A percentile compares a stretch with the other conserved stretches of the same genome.
Conservation (phyloP, 148 eudicot genomes). For the Polygonum maritimum region DNA sequence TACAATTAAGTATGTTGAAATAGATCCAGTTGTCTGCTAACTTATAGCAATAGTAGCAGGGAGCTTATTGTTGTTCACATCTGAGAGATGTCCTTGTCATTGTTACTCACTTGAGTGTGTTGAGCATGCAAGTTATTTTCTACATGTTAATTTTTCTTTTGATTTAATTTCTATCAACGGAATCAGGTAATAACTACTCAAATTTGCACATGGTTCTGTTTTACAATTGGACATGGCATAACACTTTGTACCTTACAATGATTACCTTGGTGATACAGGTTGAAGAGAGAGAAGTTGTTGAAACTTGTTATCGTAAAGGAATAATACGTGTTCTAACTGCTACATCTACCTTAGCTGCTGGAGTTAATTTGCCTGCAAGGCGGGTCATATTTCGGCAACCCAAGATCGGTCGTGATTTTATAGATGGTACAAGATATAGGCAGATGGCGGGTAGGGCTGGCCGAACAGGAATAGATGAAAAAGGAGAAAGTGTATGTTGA, state of each 20-base stretch:
- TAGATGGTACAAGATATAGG: constrained; percentile 88
- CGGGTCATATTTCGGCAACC: constrained; percentile 98
- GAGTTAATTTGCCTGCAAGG: constrained; percentile 97
- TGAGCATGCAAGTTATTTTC: background rate
- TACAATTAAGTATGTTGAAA: background rate
- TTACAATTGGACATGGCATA: constrained; percentile 1
- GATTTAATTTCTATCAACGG: background rate
- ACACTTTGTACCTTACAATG: background rate
- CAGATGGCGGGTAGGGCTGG: constrained; percentile 99
- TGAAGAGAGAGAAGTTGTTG: constrained; percentile 93
- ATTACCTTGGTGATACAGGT: constrained; percentile 37
- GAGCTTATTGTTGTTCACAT: background rate
- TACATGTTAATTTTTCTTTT: background rate
- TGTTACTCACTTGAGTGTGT: background rate
- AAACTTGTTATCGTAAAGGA: constrained; percentile 92
- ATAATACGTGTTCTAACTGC: constrained; percentile 95
- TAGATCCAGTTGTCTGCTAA: background rate
- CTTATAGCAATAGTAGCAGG: background rate
- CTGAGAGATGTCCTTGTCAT: background rate
- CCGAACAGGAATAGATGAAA: constrained; percentile 97
- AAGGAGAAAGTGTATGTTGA: constrained; percentile 96
- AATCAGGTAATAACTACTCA: background rate
- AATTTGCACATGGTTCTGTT: background rate
- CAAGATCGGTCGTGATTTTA: constrained; percentile 89
- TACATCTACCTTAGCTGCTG: constrained; percentile 98